Conservation (phyloP, 2,329 filamentous ascomycete species). For the Didymella exigua region DNA sequence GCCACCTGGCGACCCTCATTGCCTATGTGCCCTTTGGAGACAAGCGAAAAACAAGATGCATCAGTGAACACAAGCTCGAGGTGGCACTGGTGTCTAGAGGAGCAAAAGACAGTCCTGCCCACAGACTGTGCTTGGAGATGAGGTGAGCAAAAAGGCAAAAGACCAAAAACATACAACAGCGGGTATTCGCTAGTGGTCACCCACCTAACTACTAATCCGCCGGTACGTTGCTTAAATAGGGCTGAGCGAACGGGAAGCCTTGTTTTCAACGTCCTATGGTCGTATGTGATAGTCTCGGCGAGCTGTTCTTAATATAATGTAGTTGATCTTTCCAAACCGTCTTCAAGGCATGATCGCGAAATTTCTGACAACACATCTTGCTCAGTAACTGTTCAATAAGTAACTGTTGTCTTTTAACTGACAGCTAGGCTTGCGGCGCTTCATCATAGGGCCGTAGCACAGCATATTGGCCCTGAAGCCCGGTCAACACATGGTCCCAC, state of each 20-base stretch:
- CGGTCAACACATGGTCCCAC: neutral
- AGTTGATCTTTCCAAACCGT: neutral
- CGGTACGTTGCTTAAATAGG: neutral
- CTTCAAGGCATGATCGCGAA: neutral
- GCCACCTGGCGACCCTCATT: neutral
- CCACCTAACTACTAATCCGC: neutral
- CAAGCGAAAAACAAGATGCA: no score
- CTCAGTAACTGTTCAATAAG: no score
- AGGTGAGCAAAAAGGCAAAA: neutral
- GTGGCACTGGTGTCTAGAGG: no score
- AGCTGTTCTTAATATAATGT: neutral
- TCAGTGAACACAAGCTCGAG: no score
- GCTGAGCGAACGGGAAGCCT: neutral
- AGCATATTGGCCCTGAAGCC: neutral
- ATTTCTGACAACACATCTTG: neutral
- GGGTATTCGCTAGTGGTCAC: neutral
- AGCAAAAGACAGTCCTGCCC: no score
- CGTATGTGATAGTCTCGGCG: neutral
- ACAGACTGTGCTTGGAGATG: neutral
- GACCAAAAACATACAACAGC: neutral
- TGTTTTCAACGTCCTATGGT: neutral
- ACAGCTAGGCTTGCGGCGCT: neutral
- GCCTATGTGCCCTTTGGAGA: neutral
- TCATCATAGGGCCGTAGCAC: neutral
- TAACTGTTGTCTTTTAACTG: no score